Evolutionary conservation across 768 basidiomycete genomes (phyloP), one percentile per base, ranked within the genome.

Genomic region (Sporobolomyces phaffii): DNA sequence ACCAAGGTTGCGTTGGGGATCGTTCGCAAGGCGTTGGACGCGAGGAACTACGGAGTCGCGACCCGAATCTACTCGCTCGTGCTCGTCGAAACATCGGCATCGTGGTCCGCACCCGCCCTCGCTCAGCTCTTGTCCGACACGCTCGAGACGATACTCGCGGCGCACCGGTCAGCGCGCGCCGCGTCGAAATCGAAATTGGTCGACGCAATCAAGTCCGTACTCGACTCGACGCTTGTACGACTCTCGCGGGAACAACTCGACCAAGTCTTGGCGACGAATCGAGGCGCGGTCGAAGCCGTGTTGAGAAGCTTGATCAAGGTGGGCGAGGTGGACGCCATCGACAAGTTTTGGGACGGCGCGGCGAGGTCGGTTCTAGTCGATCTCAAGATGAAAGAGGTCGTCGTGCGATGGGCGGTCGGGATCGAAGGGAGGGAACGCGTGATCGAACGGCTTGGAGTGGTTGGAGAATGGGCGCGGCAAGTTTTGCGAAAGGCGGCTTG

Each of bases 351-450:
- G 22, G 31, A 26, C n/a, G n/a, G n/a, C n/a, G n/a, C n/a, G n/a
- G n/a, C n/a, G n/a, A n/a, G n/a, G n/a, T n/a, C n/a, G 9, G 31
- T 26, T n/a, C 20, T 33, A 20, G 41, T 20, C 11, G 17, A 50
- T 6, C 8, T 6, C 22, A 22, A 7, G 33, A n/a, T 43, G 18
- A 50, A 17, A 6, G 33, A 38, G 28, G 31, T 41, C 47, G 49
- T 52, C 1, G 65, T 62, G 1, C n/a, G 65, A 26, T 67, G 65
- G 65, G 60, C 60, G 31, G 49, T 62, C 20, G 41, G 13, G 31
- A 31, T 22, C 15, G 22, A 14, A 6, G 65, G 65, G 0, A 20
- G 45, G 28, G 59, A 40, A 2, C 28, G 28, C 45, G 52, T 56
- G 9, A 18, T 11, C 0, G 26, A 5, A 0, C 8, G 53, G 14